Evolutionary conservation across 2,329 filamentous ascomycete species (phyloP), one percentile per base, ranked within the genome.

Genomic region (Didymella glomerata): DNA sequence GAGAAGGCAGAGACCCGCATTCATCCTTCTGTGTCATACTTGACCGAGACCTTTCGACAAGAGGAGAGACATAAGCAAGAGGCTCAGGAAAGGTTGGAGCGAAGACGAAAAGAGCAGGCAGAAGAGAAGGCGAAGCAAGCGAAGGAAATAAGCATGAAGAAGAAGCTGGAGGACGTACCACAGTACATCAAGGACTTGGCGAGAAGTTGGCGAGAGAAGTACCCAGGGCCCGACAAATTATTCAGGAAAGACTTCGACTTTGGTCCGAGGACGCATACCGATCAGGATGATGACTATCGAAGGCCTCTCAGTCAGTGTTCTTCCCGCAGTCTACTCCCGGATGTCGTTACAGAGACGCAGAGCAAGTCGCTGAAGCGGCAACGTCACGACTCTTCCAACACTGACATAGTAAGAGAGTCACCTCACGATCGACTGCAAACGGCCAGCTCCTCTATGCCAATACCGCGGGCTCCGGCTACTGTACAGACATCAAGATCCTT

Each of bases 161-260:
- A 11, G 30, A 46, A 22, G 8, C 3, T 45, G 16, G 22, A 25
- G 10, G n/a, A 46, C 20, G 32, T 30, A n/a, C 32, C 50, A 14
- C 18, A 28, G 13, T 41, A 30, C 18, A 4, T 41, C 14, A 27
- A 18, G 14, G 24, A 30, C 3, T 3, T 47, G 18, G 10, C 45
- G 4, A 38, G 14, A 9, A 30, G 2, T n/a, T 32, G 22, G 13
- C 30, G 11, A 16, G 20, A 27, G 22, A n/a, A 36, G 27, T 36
- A 30, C 24, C 40, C 32, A 16, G 25, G 42, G 8, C 27, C 48
- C 1, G 14, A 32, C 1, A 24, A 9, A 3, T 9, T 54, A 4
- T 59, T 54, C 24, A 28, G 40, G 1, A 30, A 59, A 9, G 38
- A 59, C 27, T 59, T 59, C 25, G 16, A 36, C 25, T 59, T 59